Percentiles rank a stretch among this genome's conserved stretches.
Evolutionary conservation across 495 filamentous ascomycete species (phyloP).

Genomic region (Penicillium steckii): DNA sequence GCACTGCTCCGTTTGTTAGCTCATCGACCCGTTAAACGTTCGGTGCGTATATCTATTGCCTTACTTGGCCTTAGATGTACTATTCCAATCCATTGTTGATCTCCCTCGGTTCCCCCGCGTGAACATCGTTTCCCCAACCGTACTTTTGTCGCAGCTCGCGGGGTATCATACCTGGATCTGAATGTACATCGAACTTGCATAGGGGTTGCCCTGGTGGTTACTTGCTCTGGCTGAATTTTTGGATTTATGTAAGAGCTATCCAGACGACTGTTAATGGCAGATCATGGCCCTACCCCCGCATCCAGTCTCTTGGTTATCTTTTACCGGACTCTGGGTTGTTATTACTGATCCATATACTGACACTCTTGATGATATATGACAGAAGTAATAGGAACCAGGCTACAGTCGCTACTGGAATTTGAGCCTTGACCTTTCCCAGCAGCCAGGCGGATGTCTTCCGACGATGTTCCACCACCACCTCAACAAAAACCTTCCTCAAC

Average conservation of each 20-base stretch:
- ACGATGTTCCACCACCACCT: conserved; percentile 41
- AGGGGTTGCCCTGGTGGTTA: conserved; percentile 17
- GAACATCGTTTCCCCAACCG: conserved; percentile 8
- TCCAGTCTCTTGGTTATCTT: background rate
- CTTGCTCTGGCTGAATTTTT: background rate
- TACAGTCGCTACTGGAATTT: background rate
- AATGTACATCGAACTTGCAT: conserved; percentile 11
- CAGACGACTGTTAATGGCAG: background rate
- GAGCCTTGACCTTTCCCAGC: conserved; percentile 1
- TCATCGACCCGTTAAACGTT: background rate
- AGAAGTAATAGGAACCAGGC: too few species aligned
- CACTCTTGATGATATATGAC: background rate
- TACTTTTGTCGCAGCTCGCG: conserved; percentile 14
- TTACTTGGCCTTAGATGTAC: background rate
- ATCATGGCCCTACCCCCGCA: background rate
- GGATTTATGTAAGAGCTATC: conserved; percentile 11
- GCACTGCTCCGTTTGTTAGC: background rate
- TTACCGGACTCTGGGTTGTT: background rate
- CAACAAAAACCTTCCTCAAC: conserved; percentile 39
- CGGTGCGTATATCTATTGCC: background rate
- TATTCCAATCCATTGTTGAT: conserved; percentile 8
- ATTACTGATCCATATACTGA: conserved; percentile 9
- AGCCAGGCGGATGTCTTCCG: conserved; percentile 46
- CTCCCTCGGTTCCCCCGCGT: conserved; percentile 8
- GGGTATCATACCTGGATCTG: conserved; percentile 9